Evolutionary conservation across 306 rosid species (phyloP), one percentile per base, ranked within the genome.

Genomic region (Fragaria iinumae): DNA sequence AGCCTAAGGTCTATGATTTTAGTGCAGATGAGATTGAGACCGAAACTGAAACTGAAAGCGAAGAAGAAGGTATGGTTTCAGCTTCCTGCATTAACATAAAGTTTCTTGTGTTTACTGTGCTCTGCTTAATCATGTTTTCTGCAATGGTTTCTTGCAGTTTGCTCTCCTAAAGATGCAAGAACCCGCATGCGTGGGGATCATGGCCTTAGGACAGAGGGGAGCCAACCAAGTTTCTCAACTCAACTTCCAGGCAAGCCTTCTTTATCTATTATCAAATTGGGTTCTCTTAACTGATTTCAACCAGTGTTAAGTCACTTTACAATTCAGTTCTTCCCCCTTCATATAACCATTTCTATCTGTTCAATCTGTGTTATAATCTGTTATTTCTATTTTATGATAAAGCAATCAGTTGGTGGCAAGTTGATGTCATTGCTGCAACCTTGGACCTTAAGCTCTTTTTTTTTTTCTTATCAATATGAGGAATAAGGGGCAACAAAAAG

Each of bases 11-110:
- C 79, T 79, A 89, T 85, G 99, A 95, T 75, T 95, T 92, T 64
- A 95, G 99, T 80, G 99, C 91, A 84, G 99, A 95, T 88, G 99
- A 95, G 74, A 85, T 90, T 65, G 99, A 92, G 71, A 88, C 97
- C 34, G 98, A 95, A 87, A 89, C 97, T 9, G 77, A 73, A 73
- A 55, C 77, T 32, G 98, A 92, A 81, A 92, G 93, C 79, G 99
- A 95, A 88, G 97, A 92, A 79, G 99, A 95, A 80, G 90, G 99
- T 92, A 89, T 52, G 83, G 48, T 73, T 43, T 82, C 64, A 71
- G 68, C 67, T 49, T 23, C 63, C 50, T 25, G 56, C 34, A 57
- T 34, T 49, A 64, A 73, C 27, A 12, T 79, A 55, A 52, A 55
- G 34, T 55, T 63, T n/a, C 45, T 43, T 78, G 0, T 50, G 41